Percentiles rank a stretch among this genome's conserved stretches.
Conservation (phyloP, 78 protist species). For the Dictyostelium purpureum region DNA sequence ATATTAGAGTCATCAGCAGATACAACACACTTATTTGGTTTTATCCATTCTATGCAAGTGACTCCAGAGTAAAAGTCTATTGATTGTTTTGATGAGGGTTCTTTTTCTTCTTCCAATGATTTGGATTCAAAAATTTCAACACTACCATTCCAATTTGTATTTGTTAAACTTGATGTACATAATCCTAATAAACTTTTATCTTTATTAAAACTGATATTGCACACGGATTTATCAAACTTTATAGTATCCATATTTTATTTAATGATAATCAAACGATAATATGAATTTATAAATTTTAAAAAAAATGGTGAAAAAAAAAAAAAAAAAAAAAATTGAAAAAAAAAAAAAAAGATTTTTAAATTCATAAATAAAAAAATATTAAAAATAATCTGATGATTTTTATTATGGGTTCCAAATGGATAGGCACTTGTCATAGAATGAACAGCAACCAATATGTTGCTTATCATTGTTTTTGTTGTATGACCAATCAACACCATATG, state of each 20-base stretch:
- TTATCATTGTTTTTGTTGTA: not conserved
- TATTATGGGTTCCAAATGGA: constrained; percentile 45
- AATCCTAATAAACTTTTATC: not conserved
- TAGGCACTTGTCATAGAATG: constrained; percentile 80
- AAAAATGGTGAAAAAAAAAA: too few relatives aligned
- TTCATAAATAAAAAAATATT: too few relatives aligned
- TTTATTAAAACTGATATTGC: too few relatives aligned
- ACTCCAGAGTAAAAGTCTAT: not conserved
- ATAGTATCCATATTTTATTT: too few relatives aligned
- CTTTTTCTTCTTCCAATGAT: too few relatives aligned
- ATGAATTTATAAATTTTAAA: too few relatives aligned
- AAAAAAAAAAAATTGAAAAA: too few relatives aligned
- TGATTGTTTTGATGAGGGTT: not conserved
- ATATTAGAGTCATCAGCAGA: not conserved
- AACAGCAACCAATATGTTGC: constrained; percentile 72
- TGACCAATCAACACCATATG: constrained; percentile 89
- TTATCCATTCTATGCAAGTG: constrained; percentile 1
- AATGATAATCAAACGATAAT: too few relatives aligned
- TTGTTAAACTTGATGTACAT: not conserved
- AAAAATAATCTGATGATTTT: too few relatives aligned
- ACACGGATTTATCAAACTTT: too few relatives aligned
- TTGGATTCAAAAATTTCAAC: not conserved
- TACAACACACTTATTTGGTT: not conserved
- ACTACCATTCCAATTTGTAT: not conserved
- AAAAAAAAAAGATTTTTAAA: too few relatives aligned